phyloP scores from a whole-genome alignment of 495 filamentous ascomycete genomes.

The Penicillium bialowiezense region DNA sequence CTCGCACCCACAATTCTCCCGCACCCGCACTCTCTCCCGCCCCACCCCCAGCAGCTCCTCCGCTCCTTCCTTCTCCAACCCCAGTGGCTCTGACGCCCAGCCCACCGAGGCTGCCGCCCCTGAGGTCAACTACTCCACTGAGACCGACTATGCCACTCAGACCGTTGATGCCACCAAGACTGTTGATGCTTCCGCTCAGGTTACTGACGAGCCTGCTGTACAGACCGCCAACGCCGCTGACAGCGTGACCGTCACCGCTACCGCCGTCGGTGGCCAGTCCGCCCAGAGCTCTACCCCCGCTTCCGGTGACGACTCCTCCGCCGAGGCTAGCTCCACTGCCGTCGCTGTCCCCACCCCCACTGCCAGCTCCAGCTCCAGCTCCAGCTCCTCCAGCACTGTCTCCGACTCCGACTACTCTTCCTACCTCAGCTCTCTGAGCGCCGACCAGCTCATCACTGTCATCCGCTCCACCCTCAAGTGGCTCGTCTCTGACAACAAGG shows the following conservation, averaged over 20 bases:
- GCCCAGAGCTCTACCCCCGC: constrained; percentile 13
- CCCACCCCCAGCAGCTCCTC: constrained; percentile 15
- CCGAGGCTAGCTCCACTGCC: constrained; percentile 13
- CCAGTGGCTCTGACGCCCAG: constrained; percentile 7
- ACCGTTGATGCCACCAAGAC: constrained; percentile 9
- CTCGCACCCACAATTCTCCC: constrained; percentile 17
- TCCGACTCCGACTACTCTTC: constrained; percentile 21
- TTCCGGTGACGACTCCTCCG: constrained; percentile 2
- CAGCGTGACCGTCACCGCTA: constrained; percentile 18
- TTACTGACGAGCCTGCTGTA: constrained; percentile 21
- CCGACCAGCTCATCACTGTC: constrained; percentile 33
- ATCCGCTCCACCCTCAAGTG: constrained; percentile 36
- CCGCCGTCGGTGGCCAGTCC: constrained; percentile 20
- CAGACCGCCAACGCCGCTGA: constrained; percentile 21
- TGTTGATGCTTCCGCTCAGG: constrained; percentile 12
- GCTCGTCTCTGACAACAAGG: constrained; percentile 36
- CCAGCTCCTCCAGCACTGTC: constrained; percentile 2
- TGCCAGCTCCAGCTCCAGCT: constrained; percentile 4
- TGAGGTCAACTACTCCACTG: constrained; percentile 1
- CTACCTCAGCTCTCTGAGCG: constrained; percentile 38
- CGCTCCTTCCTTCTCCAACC: constrained; percentile 7
- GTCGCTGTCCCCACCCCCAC: constrained; percentile 4
- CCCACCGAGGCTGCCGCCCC: constrained; percentile 4
- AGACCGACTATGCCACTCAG: constrained; percentile 15
- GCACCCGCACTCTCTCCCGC: constrained; percentile 16